Percentiles rank a stretch among this genome's conserved stretches.
phyloP scores from a whole-genome alignment of 352 stramenopile species.

The Phytophthora hibernalis region DNA sequence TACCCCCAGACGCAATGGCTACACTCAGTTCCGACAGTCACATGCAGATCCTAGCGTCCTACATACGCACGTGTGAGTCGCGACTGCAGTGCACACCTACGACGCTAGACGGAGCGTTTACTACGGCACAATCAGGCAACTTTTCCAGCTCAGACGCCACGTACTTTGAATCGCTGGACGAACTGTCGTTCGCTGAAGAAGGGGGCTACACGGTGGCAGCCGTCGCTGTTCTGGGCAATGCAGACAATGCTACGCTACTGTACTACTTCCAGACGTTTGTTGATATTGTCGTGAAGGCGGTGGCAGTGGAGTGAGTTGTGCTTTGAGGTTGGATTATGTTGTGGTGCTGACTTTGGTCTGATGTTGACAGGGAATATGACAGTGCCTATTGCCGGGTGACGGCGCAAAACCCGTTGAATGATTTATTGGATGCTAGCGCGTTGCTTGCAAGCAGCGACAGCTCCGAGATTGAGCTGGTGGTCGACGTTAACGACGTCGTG shows the following conservation, averaged over 20 bases:
- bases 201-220: slow-evolving; percentile 57
- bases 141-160: slow-evolving; percentile 43
- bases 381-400: slow-evolving; percentile 58
- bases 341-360: slow-evolving; percentile 9
- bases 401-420: slow-evolving; percentile 43
- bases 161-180: slow-evolving; percentile 51
- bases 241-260: slow-evolving; percentile 35
- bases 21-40: slow-evolving; percentile 33
- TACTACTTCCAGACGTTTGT: slow-evolving; percentile 64
- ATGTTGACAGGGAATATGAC: slow-evolving; percentile 37
- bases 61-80: slow-evolving; percentile 49
- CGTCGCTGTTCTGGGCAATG: slow-evolving; percentile 52
- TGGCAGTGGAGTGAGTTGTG: slow-evolving; percentile 28
- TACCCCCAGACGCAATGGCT: slow-evolving; percentile 41
- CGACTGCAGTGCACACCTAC: slow-evolving; percentile 44
- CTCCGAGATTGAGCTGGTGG: slow-evolving; percentile 53
- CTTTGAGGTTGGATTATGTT: not conserved
- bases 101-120: slow-evolving; percentile 17
- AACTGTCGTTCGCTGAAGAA: slow-evolving; percentile 41
- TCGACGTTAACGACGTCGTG: slow-evolving; percentile 42
- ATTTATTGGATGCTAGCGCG: slow-evolving; percentile 27
- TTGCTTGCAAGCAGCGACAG: slow-evolving; percentile 44
- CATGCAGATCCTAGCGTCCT: slow-evolving; percentile 59
- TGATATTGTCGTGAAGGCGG: slow-evolving; percentile 46
- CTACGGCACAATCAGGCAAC: slow-evolving; percentile 46